Conservation (phyloP, 2,329 filamentous ascomycete species). For the Apiospora phragmitis region DNA sequence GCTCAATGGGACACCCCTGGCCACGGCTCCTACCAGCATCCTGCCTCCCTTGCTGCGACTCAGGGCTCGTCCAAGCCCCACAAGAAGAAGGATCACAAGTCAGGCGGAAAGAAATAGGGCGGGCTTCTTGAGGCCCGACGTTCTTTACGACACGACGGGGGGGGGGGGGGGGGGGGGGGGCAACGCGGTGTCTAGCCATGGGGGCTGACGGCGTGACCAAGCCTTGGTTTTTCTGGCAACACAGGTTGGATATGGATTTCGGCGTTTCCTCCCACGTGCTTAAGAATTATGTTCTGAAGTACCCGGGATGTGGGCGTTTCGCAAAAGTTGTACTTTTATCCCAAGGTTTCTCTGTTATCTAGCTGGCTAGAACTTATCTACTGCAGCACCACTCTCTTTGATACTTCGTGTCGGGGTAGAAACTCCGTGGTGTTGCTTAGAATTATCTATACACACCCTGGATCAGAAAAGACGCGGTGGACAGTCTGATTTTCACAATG, state of each 20-base stretch:
- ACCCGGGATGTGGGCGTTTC: neutral
- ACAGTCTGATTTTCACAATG: neutral
- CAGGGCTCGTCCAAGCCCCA: slow-evolving; percentile 17
- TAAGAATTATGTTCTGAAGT: neutral
- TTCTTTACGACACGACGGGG: too few relatives aligned
- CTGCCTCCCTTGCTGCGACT: slow-evolving; percentile 11
- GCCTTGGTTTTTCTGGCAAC: neutral
- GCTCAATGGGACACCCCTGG: neutral
- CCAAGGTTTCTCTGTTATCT: neutral
- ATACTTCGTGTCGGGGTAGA: neutral
- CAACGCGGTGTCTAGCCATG: neutral
- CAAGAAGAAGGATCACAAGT: slow-evolving; percentile 13
- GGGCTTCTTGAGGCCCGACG: neutral
- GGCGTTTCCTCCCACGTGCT: neutral
- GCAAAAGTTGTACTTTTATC: neutral
- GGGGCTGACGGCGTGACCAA: neutral
- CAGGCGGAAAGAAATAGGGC: slow-evolving; percentile 13
- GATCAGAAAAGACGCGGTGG: neutral
- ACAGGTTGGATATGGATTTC: neutral
- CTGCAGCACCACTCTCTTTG: neutral
- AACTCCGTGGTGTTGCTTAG: neutral
- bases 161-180: neutral
- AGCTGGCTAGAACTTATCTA: neutral
- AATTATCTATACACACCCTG: neutral
- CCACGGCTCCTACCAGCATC: neutral